These are phyloP conservation scores for Mycena indigotica DNA, from an alignment of 768 basidiomycete genomes.

Conservation along the genomic window DNA sequence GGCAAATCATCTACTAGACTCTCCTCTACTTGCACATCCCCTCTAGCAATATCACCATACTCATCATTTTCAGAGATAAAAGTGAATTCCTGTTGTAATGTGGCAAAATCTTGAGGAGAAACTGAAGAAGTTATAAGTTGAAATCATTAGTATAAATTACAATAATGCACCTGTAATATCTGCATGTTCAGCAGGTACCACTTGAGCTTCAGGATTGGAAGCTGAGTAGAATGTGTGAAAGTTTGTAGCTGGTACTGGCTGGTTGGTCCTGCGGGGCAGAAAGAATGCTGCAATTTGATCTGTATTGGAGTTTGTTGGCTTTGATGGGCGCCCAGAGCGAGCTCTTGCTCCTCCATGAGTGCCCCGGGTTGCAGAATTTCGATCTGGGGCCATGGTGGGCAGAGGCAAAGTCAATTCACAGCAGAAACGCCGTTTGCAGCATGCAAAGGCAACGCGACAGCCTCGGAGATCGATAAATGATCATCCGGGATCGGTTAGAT, in stretches of 20 bases:
- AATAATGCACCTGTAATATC: too few relatives aligned
- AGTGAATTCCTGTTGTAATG: background rate
- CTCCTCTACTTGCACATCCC: background rate
- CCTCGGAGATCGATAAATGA: background rate
- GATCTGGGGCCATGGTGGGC: too few relatives aligned
- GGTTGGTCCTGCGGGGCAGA: background rate
- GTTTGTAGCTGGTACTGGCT: background rate
- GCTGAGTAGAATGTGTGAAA: background rate
- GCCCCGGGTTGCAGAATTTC: too few relatives aligned
- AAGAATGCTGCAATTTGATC: background rate
- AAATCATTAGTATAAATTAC: background rate
- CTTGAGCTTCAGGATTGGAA: background rate
- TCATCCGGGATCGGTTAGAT: background rate
- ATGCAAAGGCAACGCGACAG: too few relatives aligned
- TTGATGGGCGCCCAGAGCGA: background rate
- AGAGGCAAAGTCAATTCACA: too few relatives aligned
- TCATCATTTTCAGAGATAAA: slow-evolving; percentile 13
- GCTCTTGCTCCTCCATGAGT: background rate
- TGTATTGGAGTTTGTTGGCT: background rate
- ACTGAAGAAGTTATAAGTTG: background rate
- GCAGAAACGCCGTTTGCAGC: too few relatives aligned
- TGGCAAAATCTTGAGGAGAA: background rate
- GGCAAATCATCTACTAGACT: slow-evolving; percentile 2
- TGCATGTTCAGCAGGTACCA: background rate
- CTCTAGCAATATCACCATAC: slow-evolving; percentile 10